phyloP scores from a whole-genome alignment of 495 filamentous ascomycete species.

The Lentithecium fluviatile region DNA sequence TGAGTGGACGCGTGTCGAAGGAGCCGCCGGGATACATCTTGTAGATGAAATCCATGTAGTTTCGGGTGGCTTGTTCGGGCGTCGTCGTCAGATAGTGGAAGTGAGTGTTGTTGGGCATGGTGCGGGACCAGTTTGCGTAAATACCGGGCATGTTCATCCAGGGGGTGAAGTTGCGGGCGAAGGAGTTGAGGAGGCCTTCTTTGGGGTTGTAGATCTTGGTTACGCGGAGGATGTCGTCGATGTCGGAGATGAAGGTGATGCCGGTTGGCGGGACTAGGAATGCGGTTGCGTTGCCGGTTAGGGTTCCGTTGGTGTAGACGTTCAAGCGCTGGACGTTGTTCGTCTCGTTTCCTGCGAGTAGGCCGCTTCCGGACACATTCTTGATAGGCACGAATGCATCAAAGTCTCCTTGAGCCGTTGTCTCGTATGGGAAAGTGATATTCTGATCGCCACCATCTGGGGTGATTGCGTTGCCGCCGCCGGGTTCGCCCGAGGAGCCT shows the following conservation, averaged over 20 bases:
- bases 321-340: slow-evolving; percentile 61
- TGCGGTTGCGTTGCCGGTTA: slow-evolving; percentile 67
- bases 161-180: slow-evolving; percentile 64
- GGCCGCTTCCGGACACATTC: slow-evolving; percentile 51
- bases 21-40: slow-evolving; percentile 66
- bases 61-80: slow-evolving; percentile 72
- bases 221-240: slow-evolving; percentile 78
- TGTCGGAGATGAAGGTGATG: slow-evolving; percentile 69
- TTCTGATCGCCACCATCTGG: slow-evolving; percentile 56
- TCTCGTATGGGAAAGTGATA: slow-evolving; percentile 55
- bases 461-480: slow-evolving; percentile 55
- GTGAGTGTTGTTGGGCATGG: slow-evolving; percentile 61
- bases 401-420: slow-evolving; percentile 67
- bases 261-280: slow-evolving; percentile 70
- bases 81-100: slow-evolving; percentile 86
- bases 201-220: slow-evolving; percentile 77
- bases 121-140: slow-evolving; percentile 64
- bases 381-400: slow-evolving; percentile 61
- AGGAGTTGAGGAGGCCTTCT: slow-evolving; percentile 73
- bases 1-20: slow-evolving; percentile 75
- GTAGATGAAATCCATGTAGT: slow-evolving; percentile 81
- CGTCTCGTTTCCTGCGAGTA: slow-evolving; percentile 62
- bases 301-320: slow-evolving; percentile 61
- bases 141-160: slow-evolving; percentile 81
- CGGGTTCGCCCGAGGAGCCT: slow-evolving; percentile 51